Evolutionary conservation across 192 early-diverging fungal species (phyloP).

Genomic region (Umbelopsis ramanniana): DNA sequence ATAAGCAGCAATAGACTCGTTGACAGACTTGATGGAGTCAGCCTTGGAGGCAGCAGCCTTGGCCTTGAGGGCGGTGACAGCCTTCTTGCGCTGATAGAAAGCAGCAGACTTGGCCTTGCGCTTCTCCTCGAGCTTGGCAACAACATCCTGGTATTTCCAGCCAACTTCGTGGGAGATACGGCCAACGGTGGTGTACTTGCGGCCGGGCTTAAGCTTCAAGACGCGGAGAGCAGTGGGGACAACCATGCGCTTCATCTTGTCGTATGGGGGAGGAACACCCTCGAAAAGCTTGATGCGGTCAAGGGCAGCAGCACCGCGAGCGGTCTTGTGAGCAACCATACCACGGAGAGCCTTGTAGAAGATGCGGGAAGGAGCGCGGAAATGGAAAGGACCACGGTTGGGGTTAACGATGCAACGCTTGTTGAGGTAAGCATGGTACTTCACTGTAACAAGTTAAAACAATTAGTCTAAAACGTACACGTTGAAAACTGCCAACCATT

Average conservation of each 20-base stretch:
- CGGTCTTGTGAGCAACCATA: conserved; percentile 99
- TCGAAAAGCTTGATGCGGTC: conserved; percentile 99
- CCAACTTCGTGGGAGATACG: conserved; percentile 95
- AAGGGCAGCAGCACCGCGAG: conserved; percentile 95
- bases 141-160: conserved; percentile 99
- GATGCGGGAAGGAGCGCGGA: conserved; percentile 96
- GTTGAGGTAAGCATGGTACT: conserved; percentile 94
- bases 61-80: conserved; percentile 37
- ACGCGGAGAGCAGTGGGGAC: conserved; percentile 97
- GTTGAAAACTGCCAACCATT: background rate
- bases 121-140: conserved; percentile 97
- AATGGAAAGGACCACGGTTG: conserved; percentile 96
- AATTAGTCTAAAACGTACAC: background rate
- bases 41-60: conserved; percentile 52
- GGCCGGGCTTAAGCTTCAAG: conserved; percentile 93
- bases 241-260: conserved; percentile 97
- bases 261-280: conserved; percentile 97
- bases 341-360: conserved; percentile 97
- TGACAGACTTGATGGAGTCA: conserved; percentile 59
- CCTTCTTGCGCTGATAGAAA: conserved; percentile 93
- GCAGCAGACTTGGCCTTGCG: conserved; percentile 93
- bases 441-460: conserved; percentile 60
- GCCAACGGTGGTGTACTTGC: conserved; percentile 97
- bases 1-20: conserved; percentile 57
- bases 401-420: conserved; percentile 99